Base-by-base conservation (phyloP, 352 stramenopile species). In the Phytophthora sp. region DNA sequence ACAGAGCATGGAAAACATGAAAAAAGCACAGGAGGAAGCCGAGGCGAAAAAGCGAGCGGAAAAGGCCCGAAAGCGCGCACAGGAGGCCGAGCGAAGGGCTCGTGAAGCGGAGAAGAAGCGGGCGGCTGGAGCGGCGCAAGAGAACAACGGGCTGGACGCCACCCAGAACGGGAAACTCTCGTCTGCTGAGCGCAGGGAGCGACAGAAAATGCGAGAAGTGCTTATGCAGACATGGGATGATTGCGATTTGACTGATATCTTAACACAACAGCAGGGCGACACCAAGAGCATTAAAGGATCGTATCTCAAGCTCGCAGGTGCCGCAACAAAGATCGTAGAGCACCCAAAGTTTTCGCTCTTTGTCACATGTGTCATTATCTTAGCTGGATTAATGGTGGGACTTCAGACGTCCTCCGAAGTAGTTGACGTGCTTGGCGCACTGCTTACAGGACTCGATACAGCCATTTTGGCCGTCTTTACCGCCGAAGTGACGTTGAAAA, bases 1-100 rank as follows among this genome's bases (percentile, higher is more conserved):
- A 9, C 71, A 96, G 60, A 94, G 83, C 33, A 96, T 96, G 88
- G 86, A 95, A 64, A 57, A 88, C 16, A 95, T 96, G 84, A 96
- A 96, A 59, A 75, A 71, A 26, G 77, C 71, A 7, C 74, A 91
- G 13, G 85, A 95, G 62, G 84, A 94, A 69, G 60, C 67, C 0
- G 84, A 92, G 56, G 46, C 63, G 1, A 92, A 88, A 53, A 71
- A 82, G 47, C 66, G 84, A 20, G 56, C 87, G 9, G 67, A 88
- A 62, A 92, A 92, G 41, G 80, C 77, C 0, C 67, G 69, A 2
- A 85, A 86, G 44, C 80, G 84, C 15, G 76, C 82, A 12, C 36
- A 77, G 2, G 84, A 92, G 62, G 79, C 77, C 1, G 60, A 88
- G 36, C 62, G 51, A 0, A 69, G 81, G 33, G 77, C 81, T 47